Conservation (phyloP, 169 alveolate species). For the Miamiensis avidus region DNA sequence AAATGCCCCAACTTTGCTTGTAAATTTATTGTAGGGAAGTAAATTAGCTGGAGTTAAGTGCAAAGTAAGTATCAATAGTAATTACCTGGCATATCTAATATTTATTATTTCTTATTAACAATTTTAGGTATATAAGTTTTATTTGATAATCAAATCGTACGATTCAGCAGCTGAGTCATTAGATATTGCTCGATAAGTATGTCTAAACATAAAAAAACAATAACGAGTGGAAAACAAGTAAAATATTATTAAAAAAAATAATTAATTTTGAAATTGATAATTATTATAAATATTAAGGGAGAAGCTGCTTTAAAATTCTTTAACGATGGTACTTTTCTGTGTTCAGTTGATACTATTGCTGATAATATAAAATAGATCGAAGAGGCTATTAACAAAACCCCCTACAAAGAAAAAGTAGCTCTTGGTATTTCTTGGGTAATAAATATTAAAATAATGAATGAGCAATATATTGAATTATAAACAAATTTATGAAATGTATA, state of each 20-base stretch:
- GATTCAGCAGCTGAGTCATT: neutral
- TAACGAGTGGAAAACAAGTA: constrained; percentile 36
- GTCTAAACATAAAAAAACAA: constrained; percentile 5
- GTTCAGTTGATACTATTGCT: constrained; percentile 38
- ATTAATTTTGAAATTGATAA: neutral
- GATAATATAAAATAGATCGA: constrained; percentile 50
- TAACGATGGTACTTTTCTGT: constrained; percentile 44
- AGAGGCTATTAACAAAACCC: constrained; percentile 43
- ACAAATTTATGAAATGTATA: too few relatives aligned
- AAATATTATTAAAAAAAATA: constrained; percentile 15
- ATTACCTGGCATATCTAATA: too few relatives aligned
- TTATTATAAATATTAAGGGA: constrained; percentile 34
- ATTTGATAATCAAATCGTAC: neutral
- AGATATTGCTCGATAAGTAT: too few relatives aligned
- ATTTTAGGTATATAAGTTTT: neutral
- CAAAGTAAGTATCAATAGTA: constrained; percentile 30
- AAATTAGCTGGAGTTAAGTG: constrained; percentile 42
- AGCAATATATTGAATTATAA: too few relatives aligned
- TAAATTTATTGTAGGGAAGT: constrained; percentile 47
- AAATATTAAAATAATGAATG: too few relatives aligned
- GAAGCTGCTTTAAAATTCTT: constrained; percentile 43
- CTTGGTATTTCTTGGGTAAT: constrained; percentile 23
- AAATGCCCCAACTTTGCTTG: constrained; percentile 12
- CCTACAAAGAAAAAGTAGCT: constrained; percentile 22
- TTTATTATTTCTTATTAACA: too few relatives aligned